Conservation (phyloP, 495 filamentous ascomycete genomes). For the Echria macrotheca region DNA sequence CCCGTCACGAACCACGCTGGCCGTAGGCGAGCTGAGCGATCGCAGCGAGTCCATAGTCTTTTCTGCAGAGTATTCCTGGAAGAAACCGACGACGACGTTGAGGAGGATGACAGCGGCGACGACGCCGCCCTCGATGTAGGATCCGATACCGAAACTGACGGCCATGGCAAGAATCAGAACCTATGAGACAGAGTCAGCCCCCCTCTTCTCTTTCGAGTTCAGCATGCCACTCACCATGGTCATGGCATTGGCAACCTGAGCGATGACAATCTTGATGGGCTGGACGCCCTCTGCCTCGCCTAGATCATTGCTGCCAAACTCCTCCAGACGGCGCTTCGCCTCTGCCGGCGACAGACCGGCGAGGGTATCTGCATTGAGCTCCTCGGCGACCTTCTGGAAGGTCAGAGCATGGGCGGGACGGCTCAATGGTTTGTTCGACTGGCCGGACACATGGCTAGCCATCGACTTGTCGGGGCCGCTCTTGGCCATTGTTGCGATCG, state of each 20-base stretch:
- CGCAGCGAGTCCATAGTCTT: slow-evolving; percentile 80
- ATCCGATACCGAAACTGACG: slow-evolving; percentile 71
- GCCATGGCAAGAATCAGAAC: slow-evolving; percentile 79
- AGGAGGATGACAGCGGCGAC: slow-evolving; percentile 73
- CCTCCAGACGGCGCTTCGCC: slow-evolving; percentile 36
- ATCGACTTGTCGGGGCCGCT: slow-evolving; percentile 9
- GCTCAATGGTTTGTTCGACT: slow-evolving; percentile 49
- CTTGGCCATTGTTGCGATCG: slow-evolving; percentile 8
- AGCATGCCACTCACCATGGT: slow-evolving; percentile 35
- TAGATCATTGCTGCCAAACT: slow-evolving; percentile 45
- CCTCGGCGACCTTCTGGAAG: slow-evolving; percentile 45
- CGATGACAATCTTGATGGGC: slow-evolving; percentile 47
- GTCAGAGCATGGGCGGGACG: slow-evolving; percentile 61
- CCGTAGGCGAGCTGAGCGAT: slow-evolving; percentile 71
- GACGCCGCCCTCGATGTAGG: slow-evolving; percentile 82
- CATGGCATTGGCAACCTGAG: slow-evolving; percentile 51
- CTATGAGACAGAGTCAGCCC: slow-evolving; percentile 17
- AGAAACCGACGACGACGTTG: slow-evolving; percentile 72
- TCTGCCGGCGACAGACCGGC: slow-evolving; percentile 34
- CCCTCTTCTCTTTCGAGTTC: no score
- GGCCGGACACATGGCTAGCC: slow-evolving; percentile 45
- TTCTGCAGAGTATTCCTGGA: slow-evolving; percentile 82
- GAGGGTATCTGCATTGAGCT: slow-evolving; percentile 55
- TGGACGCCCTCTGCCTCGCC: slow-evolving; percentile 45
- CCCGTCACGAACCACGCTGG: slow-evolving; percentile 67